A percentile compares a stretch with the other conserved stretches of the same genome.
Evolutionary conservation across 805 yeast genomes (phyloP).

Genomic region (Barnettozyma californica): DNA sequence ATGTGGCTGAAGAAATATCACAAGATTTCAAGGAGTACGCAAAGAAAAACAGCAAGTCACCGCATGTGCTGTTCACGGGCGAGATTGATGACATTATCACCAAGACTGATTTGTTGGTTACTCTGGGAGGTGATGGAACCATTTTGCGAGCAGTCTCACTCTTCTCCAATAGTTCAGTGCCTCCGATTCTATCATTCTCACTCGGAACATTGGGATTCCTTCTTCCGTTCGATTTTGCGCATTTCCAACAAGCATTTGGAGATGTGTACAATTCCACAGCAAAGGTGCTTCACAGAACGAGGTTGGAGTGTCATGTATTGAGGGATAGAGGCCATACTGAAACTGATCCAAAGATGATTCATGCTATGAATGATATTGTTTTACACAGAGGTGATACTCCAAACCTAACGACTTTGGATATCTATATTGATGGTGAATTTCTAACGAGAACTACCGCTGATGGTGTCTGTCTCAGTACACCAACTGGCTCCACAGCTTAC

Average conservation of each 20-base stretch:
- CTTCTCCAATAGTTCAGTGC: conserved; percentile 67
- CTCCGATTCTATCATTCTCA: conserved; percentile 86
- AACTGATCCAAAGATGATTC: conserved; percentile 35
- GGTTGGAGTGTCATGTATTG: conserved; percentile 72
- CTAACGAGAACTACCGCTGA: conserved; percentile 90
- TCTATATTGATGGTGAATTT: conserved; percentile 78
- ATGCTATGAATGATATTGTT: conserved; percentile 90
- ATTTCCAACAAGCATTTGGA: conserved; percentile 54
- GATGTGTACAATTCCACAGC: conserved; percentile 65
- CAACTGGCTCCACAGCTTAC: conserved; percentile 95
- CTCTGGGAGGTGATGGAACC: conserved; percentile 97
- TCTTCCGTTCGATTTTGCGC: conserved; percentile 76
- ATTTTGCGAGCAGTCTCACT: conserved; percentile 77
- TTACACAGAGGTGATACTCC: conserved; percentile 87
- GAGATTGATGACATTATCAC: conserved; percentile 46
- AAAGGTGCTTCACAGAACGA: conserved; percentile 65
- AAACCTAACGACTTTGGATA: conserved; percentile 75
- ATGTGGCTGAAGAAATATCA: conserved; percentile 65
- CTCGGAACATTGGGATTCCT: conserved; percentile 89
- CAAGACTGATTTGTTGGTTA: conserved; percentile 75
- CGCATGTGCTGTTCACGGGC: conserved; percentile 54
- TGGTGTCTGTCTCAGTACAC: conserved; percentile 80
- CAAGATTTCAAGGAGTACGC: conserved; percentile 23
- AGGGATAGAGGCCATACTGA: conserved; percentile 9
- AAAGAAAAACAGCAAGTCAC: conserved; percentile 25